phyloP scores from a whole-genome alignment of 305 asterid genomes.

The Solanum hybrid region DNA sequence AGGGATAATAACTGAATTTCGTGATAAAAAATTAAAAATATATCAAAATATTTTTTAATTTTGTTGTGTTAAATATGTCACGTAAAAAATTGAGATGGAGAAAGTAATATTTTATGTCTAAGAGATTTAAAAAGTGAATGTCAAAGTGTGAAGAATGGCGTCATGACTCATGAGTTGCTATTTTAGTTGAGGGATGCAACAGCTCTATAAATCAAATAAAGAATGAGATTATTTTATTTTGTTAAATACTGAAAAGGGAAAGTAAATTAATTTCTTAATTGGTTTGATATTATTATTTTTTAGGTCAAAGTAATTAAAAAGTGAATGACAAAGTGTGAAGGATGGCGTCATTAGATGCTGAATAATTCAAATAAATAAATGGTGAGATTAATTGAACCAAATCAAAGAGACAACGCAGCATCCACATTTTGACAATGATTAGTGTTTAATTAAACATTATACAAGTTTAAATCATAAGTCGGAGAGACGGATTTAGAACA shows the following conservation, averaged over 20 bases:
- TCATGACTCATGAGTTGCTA: not conserved
- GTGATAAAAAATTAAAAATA: not conserved
- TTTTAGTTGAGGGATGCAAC: not conserved
- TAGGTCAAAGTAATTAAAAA: not conserved
- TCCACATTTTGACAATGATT: not conserved
- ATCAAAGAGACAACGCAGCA: conserved; percentile 1
- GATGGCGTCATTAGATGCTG: not conserved
- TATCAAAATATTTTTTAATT: fast-evolving
- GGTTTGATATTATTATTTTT: not conserved
- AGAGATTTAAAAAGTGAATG: not conserved
- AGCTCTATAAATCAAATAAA: not conserved
- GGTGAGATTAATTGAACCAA: not conserved
- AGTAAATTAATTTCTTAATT: not conserved
- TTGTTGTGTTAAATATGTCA: not conserved
- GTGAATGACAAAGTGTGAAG: not conserved
- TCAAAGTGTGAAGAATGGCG: not conserved
- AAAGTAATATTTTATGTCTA: not conserved
- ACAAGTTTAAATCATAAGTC: not conserved
- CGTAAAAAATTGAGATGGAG: not conserved
- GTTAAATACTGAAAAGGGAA: not conserved
- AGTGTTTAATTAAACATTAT: not conserved
- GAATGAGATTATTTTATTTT: not conserved
- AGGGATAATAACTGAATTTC: not conserved
- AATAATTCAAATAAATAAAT: not conserved
- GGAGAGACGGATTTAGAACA: not conserved